Evolutionary conservation across 2,329 filamentous ascomycete species (phyloP).

Genomic region (Xylaria digitata): DNA sequence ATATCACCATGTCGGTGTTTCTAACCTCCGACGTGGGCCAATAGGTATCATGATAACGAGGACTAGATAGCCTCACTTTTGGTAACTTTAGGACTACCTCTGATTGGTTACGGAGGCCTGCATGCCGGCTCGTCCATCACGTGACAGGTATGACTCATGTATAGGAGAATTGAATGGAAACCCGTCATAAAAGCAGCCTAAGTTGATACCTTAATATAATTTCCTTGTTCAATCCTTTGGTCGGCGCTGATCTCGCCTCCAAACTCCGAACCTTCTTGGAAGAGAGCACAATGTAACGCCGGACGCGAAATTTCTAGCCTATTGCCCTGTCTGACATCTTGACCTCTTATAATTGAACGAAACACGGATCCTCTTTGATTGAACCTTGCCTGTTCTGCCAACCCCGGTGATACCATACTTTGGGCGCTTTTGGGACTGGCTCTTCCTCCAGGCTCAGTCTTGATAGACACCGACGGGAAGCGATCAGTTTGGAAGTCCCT

Average conservation of each 20-base stretch:
- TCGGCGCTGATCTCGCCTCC: neutral
- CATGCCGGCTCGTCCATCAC: too few species aligned
- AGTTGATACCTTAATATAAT: neutral
- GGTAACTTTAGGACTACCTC: too few species aligned
- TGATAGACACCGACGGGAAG: neutral
- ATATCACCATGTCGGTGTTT: too few species aligned
- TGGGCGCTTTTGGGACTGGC: neutral
- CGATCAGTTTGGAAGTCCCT: neutral
- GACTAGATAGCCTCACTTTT: too few species aligned
- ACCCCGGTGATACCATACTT: neutral
- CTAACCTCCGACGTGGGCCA: too few species aligned
- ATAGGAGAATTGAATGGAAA: too few species aligned
- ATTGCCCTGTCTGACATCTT: neutral
- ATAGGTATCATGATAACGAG: too few species aligned
- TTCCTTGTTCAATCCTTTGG: neutral
- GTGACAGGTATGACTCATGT: too few species aligned
- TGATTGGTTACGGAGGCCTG: too few species aligned
- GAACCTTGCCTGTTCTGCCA: neutral
- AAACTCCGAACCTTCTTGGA: neutral
- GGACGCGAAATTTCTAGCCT: neutral
- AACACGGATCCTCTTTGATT: neutral
- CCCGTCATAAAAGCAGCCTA: too few species aligned
- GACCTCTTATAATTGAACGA: neutral
- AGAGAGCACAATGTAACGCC: neutral
- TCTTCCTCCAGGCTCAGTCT: neutral